A percentile compares a stretch with the other conserved stretches of the same genome.
phyloP scores from a whole-genome alignment of 352 stramenopile genomes.

The Phytophthora fragariaefolia region DNA sequence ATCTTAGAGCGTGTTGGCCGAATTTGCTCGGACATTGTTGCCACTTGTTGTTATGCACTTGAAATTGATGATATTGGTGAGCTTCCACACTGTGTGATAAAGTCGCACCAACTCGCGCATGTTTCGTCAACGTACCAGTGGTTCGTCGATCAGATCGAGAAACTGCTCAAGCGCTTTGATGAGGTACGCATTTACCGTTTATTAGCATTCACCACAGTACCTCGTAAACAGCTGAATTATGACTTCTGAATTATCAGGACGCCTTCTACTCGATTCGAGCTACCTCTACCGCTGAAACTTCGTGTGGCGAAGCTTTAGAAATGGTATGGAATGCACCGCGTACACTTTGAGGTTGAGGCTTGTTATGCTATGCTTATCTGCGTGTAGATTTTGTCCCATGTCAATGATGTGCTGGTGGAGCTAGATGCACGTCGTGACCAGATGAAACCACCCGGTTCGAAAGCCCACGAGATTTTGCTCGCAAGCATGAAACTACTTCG shows the following conservation, averaged over 20 bases:
- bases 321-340: slow-evolving; percentile 17
- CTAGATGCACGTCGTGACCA: slow-evolving; percentile 52
- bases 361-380: neutral
- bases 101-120: slow-evolving; percentile 34
- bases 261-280: slow-evolving; percentile 21
- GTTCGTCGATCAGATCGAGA: slow-evolving; percentile 46
- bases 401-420: slow-evolving; percentile 53
- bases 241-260: slow-evolving; percentile 13
- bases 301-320: slow-evolving; percentile 32
- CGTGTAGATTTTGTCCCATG: slow-evolving; percentile 42
- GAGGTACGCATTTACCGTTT: slow-evolving; percentile 19
- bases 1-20: slow-evolving; percentile 32
- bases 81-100: slow-evolving; percentile 36
- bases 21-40: slow-evolving; percentile 45
- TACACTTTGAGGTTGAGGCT: neutral
- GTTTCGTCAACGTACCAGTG: slow-evolving; percentile 42
- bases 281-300: slow-evolving; percentile 10
- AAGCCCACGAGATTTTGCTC: slow-evolving; percentile 43
- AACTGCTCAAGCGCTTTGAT: slow-evolving; percentile 35
- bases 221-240: neutral
- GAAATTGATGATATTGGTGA: slow-evolving; percentile 34
- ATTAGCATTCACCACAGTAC: too few species aligned
- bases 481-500: slow-evolving; percentile 52
- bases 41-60: slow-evolving; percentile 37
- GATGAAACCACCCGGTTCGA: slow-evolving; percentile 55